Evolutionary conservation across 805 yeast species (phyloP), one percentile per base, ranked within the genome.

Genomic region (Wickerhamiella azymoides): DNA sequence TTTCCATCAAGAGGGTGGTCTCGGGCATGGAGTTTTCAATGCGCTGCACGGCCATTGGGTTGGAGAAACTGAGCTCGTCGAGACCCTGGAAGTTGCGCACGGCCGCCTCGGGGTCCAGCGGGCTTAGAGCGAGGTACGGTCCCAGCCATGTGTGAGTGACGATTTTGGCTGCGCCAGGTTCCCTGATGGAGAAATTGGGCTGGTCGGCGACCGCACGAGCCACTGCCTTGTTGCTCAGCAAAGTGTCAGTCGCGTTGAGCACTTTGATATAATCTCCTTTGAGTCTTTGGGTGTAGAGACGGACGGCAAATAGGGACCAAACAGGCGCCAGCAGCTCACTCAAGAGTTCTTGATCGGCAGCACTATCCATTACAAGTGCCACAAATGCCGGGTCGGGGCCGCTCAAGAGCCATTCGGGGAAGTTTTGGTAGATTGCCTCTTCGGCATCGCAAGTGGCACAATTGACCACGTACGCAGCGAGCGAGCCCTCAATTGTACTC

Each of bases 101-200:
- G 0, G 70, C 76, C 72, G n/a, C 69, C 62, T 2, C 71, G 21
- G 30, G 69, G 40, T 74, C 70, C 40, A 86, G 63, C 0, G 96
- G 94, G 0, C 94, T 83, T 18, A 85, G 62, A 47, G 79, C 68
- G 46, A 84, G 71, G 26, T 85, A 67, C 7, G 94, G 81, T 2
- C 96, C 97, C 46, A 89, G 63, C 14, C 84, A 61, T 0, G 94
- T 75, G 19, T 68, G 66, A 13, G 65, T 64, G 56, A 83, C 93
- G 55, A 73, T 72, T 39, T 71, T 69, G 14, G 71, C 62, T 1
- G 80, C 75, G 10, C 71, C 52, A 42, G 67, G 62, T 7, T 69
- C 68, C 1, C 70, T 74, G 68, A 55, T 40, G 11, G 63, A 62
- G 57, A 80, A 79, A 1, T 70, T 70, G 40, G 76, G 73, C 36